These are phyloP conservation scores for Colletotrichum echinochloae DNA, from an alignment of 2,329 filamentous ascomycete genomes.

Conservation along the genomic window DNA sequence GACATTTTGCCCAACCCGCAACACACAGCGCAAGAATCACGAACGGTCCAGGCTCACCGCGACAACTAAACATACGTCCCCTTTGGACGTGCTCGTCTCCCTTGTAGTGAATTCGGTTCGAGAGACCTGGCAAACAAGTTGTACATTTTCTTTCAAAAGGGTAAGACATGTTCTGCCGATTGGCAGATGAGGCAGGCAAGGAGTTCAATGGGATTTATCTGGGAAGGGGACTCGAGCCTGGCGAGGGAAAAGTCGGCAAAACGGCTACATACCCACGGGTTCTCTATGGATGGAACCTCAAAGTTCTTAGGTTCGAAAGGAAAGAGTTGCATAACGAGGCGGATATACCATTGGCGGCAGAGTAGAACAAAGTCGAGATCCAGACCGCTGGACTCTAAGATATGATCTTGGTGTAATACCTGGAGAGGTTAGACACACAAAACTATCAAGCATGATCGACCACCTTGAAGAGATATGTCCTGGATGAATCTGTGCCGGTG, in stretches of 20 bases:
- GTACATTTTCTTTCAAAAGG: not conserved
- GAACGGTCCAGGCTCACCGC: conserved; percentile 39
- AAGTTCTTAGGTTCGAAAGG: not conserved
- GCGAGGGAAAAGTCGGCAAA: not conserved
- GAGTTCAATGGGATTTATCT: conserved; percentile 19
- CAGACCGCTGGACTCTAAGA: conserved; percentile 7
- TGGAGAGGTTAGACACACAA: conserved; percentile 18
- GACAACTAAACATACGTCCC: conserved; percentile 36
- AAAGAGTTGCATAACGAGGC: conserved; percentile 23
- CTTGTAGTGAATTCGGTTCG: conserved; percentile 24
- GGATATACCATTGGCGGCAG: conserved; percentile 36
- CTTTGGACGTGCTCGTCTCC: conserved; percentile 33
- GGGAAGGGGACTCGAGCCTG: not conserved
- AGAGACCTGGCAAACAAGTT: not conserved
- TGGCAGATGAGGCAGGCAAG: conserved; percentile 26
- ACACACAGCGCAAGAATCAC: conserved; percentile 41
- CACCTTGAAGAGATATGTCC: not conserved
- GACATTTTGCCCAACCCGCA: conserved; percentile 54
- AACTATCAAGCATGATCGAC: conserved; percentile 10
- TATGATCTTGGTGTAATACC: conserved; percentile 6
- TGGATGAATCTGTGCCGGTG: not conserved
- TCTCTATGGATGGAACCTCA: not conserved
- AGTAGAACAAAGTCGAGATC: not conserved
- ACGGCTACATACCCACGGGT: not conserved
- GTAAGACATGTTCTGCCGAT: not conserved